A percentile compares a stretch with the other conserved stretches of the same genome.
Evolutionary conservation across 768 basidiomycete genomes (phyloP).

Genomic region (Heimioporus sp.): DNA sequence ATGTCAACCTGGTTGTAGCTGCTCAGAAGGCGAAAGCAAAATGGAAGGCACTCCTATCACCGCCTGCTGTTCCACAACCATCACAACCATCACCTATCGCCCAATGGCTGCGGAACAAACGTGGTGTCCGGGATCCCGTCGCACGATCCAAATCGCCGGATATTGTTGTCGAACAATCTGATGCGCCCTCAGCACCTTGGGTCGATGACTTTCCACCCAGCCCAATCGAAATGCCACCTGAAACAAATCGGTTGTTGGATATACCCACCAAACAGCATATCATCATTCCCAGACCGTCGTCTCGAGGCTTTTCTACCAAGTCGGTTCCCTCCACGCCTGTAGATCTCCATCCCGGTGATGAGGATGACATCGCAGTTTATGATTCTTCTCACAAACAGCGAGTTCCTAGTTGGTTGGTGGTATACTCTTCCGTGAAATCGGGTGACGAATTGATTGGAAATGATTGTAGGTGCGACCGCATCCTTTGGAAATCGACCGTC

Average conservation of each 20-base stretch:
- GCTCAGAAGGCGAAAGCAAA: constrained; percentile 56
- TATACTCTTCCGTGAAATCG: constrained; percentile 2
- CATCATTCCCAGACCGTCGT: constrained; percentile 24
- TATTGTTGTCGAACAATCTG: constrained; percentile 25
- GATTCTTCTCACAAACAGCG: constrained; percentile 80
- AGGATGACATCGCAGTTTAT: constrained; percentile 64
- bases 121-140: constrained; percentile 9
- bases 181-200: constrained; percentile 21
- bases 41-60: constrained; percentile 48
- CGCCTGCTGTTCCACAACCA: constrained; percentile 28
- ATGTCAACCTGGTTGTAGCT: constrained; percentile 38
- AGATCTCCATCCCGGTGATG: constrained; percentile 36
- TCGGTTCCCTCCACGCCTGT: constrained; percentile 30
- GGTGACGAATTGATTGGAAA: constrained; percentile 2
- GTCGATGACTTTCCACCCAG: constrained; percentile 23
- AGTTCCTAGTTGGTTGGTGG: constrained; percentile 78
- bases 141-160: constrained; percentile 20
- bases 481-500: constrained; percentile 77
- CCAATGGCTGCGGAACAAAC: constrained; percentile 32
- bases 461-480: constrained; percentile 73
- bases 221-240: constrained; percentile 14
- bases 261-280: constrained; percentile 19
- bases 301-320: constrained; percentile 29
- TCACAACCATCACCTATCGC: constrained; percentile 25
- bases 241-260: constrained; percentile 13